Evolutionary conservation across 176 grass and related monocot species (phyloP), one percentile per base, ranked within the genome.

Genomic region (Oryza longistaminata): DNA sequence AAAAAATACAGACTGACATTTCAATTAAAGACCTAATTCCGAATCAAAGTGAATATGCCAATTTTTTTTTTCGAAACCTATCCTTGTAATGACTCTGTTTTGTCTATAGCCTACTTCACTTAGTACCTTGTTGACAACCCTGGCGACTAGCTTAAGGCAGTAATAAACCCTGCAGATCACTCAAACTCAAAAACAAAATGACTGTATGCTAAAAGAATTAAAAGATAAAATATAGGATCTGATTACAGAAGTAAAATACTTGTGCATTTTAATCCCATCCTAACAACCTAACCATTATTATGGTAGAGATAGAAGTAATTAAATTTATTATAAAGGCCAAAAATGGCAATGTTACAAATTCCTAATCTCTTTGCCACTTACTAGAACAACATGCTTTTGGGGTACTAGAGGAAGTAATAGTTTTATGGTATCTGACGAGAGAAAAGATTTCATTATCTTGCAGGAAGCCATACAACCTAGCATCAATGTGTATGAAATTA

Each of bases 241-340:
- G 19, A 55, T 81, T 70, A 55, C 27, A 80, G 66, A 82, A 82
- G n/a, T 60, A 71, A 40, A 70, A 37, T 69, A 82, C 21, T 62
- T 44, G 16, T 50, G 74, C 67, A 81, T 78, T 76, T 64, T 83
- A 67, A 48, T 91, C 86, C 84, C 85, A 69, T 3, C 31, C 35
- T 58, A 81, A 80, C 39, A 53, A 5, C 13, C 13, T 17, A 53
- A 53, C 15, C n/a, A 10, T 44, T 66, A 40, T 27, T 70, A 77
- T 14, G n/a, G 33, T 43, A 55, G 33, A 74, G 43, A 72, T 27
- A 88, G 33, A 73, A 17, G 16, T 22, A 78, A 26, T 46, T 70
- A 62, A 62, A 6, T 15, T 39, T 65, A 66, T 67, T 21, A 49
- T n/a, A 55, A 21, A 70, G n/a, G n/a, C 16, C 9, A 49, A 46